Conservation (phyloP, 495 filamentous ascomycete genomes). For the Penicillium cinerascens region DNA sequence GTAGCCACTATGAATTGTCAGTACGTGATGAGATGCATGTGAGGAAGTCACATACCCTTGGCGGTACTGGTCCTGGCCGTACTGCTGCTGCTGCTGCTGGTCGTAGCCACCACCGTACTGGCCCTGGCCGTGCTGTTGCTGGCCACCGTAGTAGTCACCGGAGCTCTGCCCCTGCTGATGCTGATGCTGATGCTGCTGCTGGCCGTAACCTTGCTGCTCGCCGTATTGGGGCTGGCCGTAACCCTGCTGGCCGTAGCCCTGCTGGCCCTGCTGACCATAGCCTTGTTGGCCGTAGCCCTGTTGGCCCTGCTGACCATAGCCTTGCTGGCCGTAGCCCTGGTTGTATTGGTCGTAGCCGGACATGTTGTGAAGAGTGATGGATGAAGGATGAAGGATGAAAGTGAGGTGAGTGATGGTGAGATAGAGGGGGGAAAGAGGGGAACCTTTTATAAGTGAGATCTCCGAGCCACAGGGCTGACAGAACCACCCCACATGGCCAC, state of each 20-base stretch:
- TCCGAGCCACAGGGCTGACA: constrained; percentile 28
- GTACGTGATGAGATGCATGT: neutral
- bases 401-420: constrained; percentile 1
- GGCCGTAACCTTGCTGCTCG: constrained; percentile 23
- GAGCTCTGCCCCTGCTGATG: constrained; percentile 4
- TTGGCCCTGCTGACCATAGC: constrained; percentile 27
- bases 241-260: constrained; percentile 15
- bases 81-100: constrained; percentile 22
- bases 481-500: constrained; percentile 20
- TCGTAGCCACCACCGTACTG: constrained; percentile 8
- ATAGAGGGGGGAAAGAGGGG: constrained; percentile 19
- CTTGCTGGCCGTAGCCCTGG: constrained; percentile 33
- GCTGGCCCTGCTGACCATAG: constrained; percentile 12
- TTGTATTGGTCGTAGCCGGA: constrained; percentile 46
- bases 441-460: constrained; percentile 21
- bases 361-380: constrained; percentile 24
- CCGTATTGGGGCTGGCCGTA: constrained; percentile 24
- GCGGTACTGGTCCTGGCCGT: constrained; percentile 29
- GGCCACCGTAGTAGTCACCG: constrained; percentile 32
- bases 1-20: constrained; percentile 19
- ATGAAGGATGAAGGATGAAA: constrained; percentile 2
- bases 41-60: constrained; percentile 18
- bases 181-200: constrained; percentile 16
- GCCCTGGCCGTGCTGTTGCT: constrained; percentile 13
- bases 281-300: constrained; percentile 14